These are phyloP conservation scores for Phytophthora kernoviae DNA, from an alignment of 352 stramenopile species.

Conservation along the genomic window DNA sequence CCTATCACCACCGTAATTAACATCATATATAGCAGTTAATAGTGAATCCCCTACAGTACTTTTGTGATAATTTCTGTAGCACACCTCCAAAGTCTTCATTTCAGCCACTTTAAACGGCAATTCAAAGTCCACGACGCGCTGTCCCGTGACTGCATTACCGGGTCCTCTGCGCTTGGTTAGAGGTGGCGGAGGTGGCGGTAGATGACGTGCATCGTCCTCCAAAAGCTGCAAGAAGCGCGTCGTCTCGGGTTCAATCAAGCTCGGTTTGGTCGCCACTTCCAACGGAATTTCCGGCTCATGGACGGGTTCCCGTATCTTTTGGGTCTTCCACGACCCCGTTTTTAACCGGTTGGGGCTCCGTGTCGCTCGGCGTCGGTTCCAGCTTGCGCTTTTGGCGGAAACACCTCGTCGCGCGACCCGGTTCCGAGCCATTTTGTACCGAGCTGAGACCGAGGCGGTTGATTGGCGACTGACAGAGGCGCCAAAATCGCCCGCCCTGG, in stretches of 20 bases:
- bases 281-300: not conserved
- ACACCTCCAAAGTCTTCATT: slow-evolving; percentile 36
- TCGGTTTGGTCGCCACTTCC: not conserved
- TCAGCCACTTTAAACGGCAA: slow-evolving; percentile 44
- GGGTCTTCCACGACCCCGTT: slow-evolving; percentile 11
- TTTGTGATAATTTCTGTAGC: too few species aligned
- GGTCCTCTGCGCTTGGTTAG: slow-evolving; percentile 9
- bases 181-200: slow-evolving; percentile 14
- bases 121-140: slow-evolving; percentile 32
- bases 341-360: slow-evolving; percentile 16
- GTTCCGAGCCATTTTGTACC: slow-evolving; percentile 16
- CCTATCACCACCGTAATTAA: slow-evolving; percentile 18
- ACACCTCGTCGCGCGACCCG: slow-evolving; percentile 6
- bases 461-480: slow-evolving; percentile 35
- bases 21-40: not conserved
- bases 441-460: slow-evolving; percentile 21
- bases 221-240: slow-evolving; percentile 34
- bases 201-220: slow-evolving; percentile 23
- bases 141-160: slow-evolving; percentile 9
- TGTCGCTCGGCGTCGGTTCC: slow-evolving; percentile 1
- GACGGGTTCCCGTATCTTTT: slow-evolving; percentile 12
- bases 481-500: slow-evolving; percentile 32
- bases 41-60: not conserved
- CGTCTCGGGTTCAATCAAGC: slow-evolving; percentile 27
- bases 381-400: slow-evolving; percentile 33